These are phyloP conservation scores for Penicillium glabrum DNA, from an alignment of 2,329 filamentous ascomycete genomes.

Conservation along the genomic window DNA sequence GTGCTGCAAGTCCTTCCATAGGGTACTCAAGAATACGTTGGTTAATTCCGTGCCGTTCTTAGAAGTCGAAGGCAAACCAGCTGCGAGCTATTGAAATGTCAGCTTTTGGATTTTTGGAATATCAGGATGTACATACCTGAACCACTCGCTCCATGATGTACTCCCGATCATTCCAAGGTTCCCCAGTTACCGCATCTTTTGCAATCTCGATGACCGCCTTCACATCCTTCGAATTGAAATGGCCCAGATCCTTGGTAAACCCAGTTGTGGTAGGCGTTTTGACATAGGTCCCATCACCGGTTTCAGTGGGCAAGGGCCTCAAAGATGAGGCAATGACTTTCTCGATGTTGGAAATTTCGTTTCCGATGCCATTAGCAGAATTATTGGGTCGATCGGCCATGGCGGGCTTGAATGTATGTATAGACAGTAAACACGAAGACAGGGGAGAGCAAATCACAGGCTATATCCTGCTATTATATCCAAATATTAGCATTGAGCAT, in stretches of 20 bases:
- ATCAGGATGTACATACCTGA: constrained; percentile 29
- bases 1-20: constrained; percentile 58
- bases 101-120: background rate
- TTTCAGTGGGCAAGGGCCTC: constrained; percentile 42
- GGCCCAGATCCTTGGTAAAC: constrained; percentile 47
- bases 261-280: constrained; percentile 33
- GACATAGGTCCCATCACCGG: constrained; percentile 44
- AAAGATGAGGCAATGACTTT: constrained; percentile 43
- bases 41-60: constrained; percentile 42
- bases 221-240: constrained; percentile 49
- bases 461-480: background rate
- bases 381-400: background rate
- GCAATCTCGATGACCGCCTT: constrained; percentile 41
- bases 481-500: background rate
- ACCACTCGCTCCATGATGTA: constrained; percentile 62
- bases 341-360: constrained; percentile 38
- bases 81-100: constrained; percentile 29
- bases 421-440: background rate
- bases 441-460: background rate
- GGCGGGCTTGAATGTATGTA: background rate
- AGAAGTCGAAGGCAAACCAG: constrained; percentile 39
- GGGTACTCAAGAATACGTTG: constrained; percentile 51
- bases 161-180: constrained; percentile 60
- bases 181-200: constrained; percentile 47
- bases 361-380: constrained; percentile 25